Base-by-base conservation (phyloP, 2,329 filamentous ascomycete species). In the Xylaria sp. region DNA sequence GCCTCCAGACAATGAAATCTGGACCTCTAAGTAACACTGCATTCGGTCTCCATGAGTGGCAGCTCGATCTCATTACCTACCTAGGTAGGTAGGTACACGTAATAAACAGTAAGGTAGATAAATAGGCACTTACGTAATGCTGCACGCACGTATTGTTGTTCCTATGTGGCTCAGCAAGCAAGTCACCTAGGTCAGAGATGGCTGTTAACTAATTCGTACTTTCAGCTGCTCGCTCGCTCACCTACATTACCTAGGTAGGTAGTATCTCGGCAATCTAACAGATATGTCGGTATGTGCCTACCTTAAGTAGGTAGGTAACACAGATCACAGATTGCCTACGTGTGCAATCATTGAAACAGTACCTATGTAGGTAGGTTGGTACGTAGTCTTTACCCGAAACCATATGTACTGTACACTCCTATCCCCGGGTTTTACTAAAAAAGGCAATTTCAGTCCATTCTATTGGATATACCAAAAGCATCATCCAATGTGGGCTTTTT, bases 241-340 rank as follows among this genome's bases (percentile, higher is more conserved):
- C 33, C 33, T 9, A 33, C 33, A 33, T 33, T 33, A 28, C 28
- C 28, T 28, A 28, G n/a, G n/a, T n/a, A 28, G 26, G 28, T 53
- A 11, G 49, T 33, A 53, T 53, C 49, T 53, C 49, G 49, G 49
- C 28, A 53, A 53, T 53, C 49, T 53, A 17, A 33, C 33, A 33
- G 33, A 9, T 15, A 28, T 28, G 28, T 28, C 2, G 28, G 28
- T 17, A 17, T 40, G 38, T 40, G n/a, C 5, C 40, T 44, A 38
- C 33, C 28, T 28, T 28, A 28, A 28, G 9, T 33, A 38, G 10
- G 36, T 13, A 44, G 40, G 40, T 44, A 53, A 7, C 49, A 53
- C 15, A 53, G 49, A 53, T 53, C 28, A 26, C 49, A 53, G 26
- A 33, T 53, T 53, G 9, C 33, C 7, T 33, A 33, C 33, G 9